Evolutionary conservation across 176 grass and related monocot genomes (phyloP).

Genomic region (Musa schizocarpa): DNA sequence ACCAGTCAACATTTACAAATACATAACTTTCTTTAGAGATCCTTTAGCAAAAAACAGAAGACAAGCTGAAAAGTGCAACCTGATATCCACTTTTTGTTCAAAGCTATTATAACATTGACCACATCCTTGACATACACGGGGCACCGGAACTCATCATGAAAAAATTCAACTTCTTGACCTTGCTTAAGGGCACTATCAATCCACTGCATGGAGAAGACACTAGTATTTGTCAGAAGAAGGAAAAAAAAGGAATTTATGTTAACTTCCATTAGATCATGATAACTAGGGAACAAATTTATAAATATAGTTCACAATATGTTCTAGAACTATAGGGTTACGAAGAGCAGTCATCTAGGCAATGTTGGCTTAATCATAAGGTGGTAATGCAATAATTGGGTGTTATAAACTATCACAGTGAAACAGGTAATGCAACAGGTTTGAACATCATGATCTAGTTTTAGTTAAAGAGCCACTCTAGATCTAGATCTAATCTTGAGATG

Average conservation of each 20-base stretch:
- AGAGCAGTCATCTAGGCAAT: background rate
- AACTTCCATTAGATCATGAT: background rate
- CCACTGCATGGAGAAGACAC: slow-evolving; percentile 60
- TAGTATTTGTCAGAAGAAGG: background rate
- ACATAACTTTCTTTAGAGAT: background rate
- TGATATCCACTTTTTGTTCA: slow-evolving; percentile 62
- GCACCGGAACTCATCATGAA: slow-evolving; percentile 68
- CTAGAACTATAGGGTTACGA: background rate
- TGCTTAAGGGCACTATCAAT: slow-evolving; percentile 74
- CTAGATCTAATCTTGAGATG: background rate
- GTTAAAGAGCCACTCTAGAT: background rate
- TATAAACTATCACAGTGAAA: background rate
- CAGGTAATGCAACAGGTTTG: too few relatives aligned
- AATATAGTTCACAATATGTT: too few relatives aligned
- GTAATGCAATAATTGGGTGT: background rate
- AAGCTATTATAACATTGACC: slow-evolving; percentile 52
- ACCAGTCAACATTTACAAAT: background rate
- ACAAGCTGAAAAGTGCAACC: slow-evolving; percentile 23
- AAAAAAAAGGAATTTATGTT: background rate
- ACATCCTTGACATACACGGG: slow-evolving; percentile 88
- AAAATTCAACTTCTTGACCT: slow-evolving; percentile 78
- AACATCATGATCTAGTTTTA: too few relatives aligned
- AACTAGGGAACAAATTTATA: background rate
- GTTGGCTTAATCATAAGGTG: background rate
- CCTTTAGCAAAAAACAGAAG: background rate